Conservation (phyloP, 2,329 filamentous ascomycete genomes). For the Fusarium nanum region DNA sequence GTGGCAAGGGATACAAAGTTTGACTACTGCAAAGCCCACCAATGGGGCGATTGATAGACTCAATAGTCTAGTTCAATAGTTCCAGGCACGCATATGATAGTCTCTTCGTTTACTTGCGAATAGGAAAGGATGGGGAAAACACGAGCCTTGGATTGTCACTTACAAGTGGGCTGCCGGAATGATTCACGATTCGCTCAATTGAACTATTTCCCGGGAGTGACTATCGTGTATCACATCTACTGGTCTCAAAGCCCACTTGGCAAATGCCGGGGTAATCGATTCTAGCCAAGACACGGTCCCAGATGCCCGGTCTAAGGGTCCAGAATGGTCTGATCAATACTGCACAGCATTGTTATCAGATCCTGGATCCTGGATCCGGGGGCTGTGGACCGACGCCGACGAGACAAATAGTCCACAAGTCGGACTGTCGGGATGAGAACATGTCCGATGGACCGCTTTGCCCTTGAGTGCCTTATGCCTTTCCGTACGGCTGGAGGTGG, state of each 20-base stretch:
- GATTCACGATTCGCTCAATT: not conserved
- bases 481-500: not conserved
- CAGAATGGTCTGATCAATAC: not conserved
- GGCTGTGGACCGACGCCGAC: not conserved
- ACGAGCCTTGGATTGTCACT: not conserved
- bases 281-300: not conserved
- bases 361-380: not conserved
- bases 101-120: not conserved
- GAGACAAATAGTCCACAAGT: fast-evolving
- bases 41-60: not conserved
- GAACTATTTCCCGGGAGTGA: not conserved
- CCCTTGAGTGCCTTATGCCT: fast-evolving
- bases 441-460: not conserved
- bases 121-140: not conserved
- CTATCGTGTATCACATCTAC: not conserved
- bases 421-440: not conserved
- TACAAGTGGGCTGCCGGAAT: not conserved
- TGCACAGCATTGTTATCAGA: not conserved
- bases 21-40: not conserved
- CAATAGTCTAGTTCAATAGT: not conserved
- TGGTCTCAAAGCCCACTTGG: not conserved
- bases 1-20: not conserved
- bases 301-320: not conserved
- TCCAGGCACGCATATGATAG: not conserved
- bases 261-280: not conserved